These are phyloP conservation scores for Xylaria polymorpha DNA, from an alignment of 2,329 filamentous ascomycete species.

Conservation along the genomic window DNA sequence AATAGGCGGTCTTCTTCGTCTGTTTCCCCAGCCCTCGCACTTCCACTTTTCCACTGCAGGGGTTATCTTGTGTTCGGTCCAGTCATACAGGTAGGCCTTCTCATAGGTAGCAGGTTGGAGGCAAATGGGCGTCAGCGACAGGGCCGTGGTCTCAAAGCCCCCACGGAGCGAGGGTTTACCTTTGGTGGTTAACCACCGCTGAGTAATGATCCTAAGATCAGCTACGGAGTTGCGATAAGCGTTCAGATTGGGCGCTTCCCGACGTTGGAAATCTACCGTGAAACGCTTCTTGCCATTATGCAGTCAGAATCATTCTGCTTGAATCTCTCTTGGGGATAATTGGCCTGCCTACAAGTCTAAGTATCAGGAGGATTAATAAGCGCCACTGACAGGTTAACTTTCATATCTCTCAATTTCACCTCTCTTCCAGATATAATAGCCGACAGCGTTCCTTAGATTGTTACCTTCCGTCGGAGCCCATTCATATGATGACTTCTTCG, in stretches of 20 bases:
- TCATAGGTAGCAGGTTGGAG: background rate
- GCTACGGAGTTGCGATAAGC: background rate
- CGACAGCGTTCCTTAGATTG: background rate
- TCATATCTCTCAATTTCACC: background rate
- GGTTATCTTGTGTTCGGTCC: background rate
- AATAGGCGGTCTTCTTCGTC: background rate
- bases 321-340: background rate
- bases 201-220: background rate
- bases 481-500: background rate
- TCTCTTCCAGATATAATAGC: background rate
- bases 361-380: constrained; percentile 2
- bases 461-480: too few species aligned
- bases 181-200: too few species aligned
- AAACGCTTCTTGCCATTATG: background rate
- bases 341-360: background rate
- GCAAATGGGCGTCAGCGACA: background rate
- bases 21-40: background rate
- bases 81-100: background rate
- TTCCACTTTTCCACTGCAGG: background rate
- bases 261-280: background rate
- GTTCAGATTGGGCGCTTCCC: background rate
- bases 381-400: background rate
- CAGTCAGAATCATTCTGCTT: background rate
- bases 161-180: background rate
- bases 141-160: background rate